phyloP scores from a whole-genome alignment of 2,329 filamentous ascomycete species.

The Microdochium bolleyi region DNA sequence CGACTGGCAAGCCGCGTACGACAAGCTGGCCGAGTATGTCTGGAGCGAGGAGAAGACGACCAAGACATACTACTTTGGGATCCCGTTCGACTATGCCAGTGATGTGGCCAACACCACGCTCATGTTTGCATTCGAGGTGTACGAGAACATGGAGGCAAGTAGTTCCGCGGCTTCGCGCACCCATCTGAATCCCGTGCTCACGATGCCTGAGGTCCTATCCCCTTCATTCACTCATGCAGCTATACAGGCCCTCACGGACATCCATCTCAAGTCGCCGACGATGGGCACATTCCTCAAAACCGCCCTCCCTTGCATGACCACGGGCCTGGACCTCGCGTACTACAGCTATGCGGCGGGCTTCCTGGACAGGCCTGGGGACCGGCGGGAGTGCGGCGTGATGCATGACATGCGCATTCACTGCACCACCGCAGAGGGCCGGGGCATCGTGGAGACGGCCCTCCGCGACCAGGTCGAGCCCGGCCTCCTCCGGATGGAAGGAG shows the following conservation, averaged over 20 bases:
- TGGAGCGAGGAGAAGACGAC: constrained; percentile 22
- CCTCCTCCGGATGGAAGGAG: constrained; percentile 7
- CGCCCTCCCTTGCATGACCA: constrained; percentile 18
- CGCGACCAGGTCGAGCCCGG: constrained; percentile 4
- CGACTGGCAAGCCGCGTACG: constrained; percentile 31
- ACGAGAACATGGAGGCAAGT: constrained; percentile 10
- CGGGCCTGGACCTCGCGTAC: constrained; percentile 23
- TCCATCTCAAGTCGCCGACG: constrained; percentile 19
- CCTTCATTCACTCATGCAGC: not conserved
- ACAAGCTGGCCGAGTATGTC: constrained; percentile 26
- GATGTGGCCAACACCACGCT: constrained; percentile 18
- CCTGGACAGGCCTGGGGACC: constrained; percentile 14
- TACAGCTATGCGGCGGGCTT: constrained; percentile 19
- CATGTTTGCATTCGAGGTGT: constrained; percentile 26
- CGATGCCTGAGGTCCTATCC: not conserved
- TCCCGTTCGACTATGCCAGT: constrained; percentile 24
- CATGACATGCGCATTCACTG: constrained; percentile 17
- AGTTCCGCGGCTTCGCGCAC: too few relatives aligned
- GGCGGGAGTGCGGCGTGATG: constrained; percentile 17
- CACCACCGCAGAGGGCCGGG: constrained; percentile 6
- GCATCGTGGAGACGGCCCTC: constrained; percentile 5
- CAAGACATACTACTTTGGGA: constrained; percentile 32
- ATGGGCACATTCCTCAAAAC: constrained; percentile 19
- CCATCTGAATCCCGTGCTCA: not conserved
- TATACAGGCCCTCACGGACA: constrained; percentile 19